phyloP scores from a whole-genome alignment of 2,329 filamentous ascomycete species.

The Aureobasidium subglaciale region DNA sequence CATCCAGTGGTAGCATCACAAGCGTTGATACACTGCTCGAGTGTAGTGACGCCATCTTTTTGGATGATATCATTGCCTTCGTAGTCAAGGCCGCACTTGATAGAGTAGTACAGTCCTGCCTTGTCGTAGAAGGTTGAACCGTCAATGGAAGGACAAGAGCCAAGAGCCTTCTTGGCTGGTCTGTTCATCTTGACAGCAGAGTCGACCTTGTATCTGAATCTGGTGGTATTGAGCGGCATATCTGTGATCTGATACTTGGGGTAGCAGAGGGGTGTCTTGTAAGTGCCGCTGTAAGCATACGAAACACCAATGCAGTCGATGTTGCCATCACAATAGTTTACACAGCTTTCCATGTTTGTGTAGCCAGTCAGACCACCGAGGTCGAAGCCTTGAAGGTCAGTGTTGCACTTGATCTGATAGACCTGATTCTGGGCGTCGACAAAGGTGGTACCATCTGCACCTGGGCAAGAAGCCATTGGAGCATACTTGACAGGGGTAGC shows the following conservation, averaged over 20 bases:
- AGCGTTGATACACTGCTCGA: conserved; percentile 13
- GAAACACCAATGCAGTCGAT: conserved; percentile 12
- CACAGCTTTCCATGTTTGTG: conserved; percentile 6
- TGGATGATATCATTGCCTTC: conserved; percentile 13
- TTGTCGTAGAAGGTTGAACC: conserved; percentile 7
- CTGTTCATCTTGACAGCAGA: conserved; percentile 11
- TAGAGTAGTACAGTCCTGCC: conserved; percentile 3
- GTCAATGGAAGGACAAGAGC: conserved; percentile 9
- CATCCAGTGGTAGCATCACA: conserved; percentile 8
- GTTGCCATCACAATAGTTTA: conserved; percentile 12
- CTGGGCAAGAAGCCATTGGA: conserved; percentile 8
- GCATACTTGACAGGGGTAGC: conserved; percentile 1
- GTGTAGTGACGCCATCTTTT: conserved; percentile 6
- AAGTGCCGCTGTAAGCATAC: conserved; percentile 13
- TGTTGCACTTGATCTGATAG: conserved; percentile 12
- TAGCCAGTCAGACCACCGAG: conserved; percentile 1
- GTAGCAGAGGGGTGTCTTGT: conserved; percentile 11
- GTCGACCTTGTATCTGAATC: conserved; percentile 14
- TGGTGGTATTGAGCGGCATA: not conserved
- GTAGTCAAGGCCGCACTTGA: conserved; percentile 2
- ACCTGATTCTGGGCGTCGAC: conserved; percentile 7
- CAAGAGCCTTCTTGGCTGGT: conserved; percentile 9
- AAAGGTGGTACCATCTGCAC: conserved; percentile 1
- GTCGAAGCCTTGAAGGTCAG: conserved; percentile 10
- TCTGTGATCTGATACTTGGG: conserved; percentile 13